Conservation (phyloP, 78 protist species). For the Anaeramoeba flamelloides region DNA sequence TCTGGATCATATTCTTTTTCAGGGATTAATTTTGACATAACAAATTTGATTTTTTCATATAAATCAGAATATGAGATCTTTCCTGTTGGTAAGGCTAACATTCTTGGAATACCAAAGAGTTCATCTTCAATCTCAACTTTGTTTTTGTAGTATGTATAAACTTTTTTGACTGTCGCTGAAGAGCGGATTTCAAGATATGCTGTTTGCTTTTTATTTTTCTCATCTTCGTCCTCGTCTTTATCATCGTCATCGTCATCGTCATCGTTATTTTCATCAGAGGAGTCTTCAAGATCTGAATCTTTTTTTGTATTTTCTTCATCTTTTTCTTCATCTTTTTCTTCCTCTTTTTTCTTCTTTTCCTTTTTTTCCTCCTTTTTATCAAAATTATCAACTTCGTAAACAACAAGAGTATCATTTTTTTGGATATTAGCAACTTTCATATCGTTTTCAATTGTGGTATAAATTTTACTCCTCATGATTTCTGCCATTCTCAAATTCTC, state of each 20-base stretch:
- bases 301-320: slow-evolving; percentile 2
- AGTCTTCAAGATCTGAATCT: background rate
- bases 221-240: background rate
- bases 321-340: background rate
- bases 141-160: background rate
- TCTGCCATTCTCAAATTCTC: background rate
- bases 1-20: background rate
- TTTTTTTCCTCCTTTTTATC: background rate
- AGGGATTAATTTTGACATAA: background rate
- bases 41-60: background rate
- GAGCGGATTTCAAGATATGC: background rate
- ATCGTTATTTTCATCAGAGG: background rate
- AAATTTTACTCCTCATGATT: background rate
- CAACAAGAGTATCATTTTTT: background rate
- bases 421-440: background rate
- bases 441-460: background rate
- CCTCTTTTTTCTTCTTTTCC: background rate
- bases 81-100: background rate
- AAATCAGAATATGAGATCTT: background rate
- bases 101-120: background rate
- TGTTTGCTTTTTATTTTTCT: background rate
- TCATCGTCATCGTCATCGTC: background rate
- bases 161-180: background rate
- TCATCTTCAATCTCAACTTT: background rate
- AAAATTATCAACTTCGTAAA: background rate